phyloP scores from a whole-genome alignment of 2,329 filamentous ascomycete genomes.

The Coleophoma eucalyptorum region DNA sequence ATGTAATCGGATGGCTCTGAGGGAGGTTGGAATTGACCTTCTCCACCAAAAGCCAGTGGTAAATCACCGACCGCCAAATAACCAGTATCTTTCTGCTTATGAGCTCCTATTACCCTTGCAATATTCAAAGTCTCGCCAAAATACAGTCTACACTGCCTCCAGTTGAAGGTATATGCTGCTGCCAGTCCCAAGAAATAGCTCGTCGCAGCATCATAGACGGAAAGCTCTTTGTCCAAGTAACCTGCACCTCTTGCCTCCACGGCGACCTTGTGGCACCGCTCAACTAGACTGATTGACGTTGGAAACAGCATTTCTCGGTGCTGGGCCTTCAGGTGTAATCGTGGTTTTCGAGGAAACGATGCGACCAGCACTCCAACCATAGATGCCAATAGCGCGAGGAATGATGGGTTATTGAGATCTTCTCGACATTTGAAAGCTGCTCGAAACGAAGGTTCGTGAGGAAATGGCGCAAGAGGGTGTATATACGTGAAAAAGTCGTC shows the following conservation, averaged over 20 bases:
- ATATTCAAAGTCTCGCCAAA: constrained; percentile 70
- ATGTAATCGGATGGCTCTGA: constrained; percentile 53
- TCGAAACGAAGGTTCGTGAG: constrained; percentile 74
- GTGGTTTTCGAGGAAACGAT: constrained; percentile 70
- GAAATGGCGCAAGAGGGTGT: constrained; percentile 72
- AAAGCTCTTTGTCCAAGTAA: constrained; percentile 51
- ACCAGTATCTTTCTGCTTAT: constrained; percentile 44
- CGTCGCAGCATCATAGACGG: constrained; percentile 62
- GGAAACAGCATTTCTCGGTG: constrained; percentile 63
- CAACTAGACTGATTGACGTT: constrained; percentile 64
- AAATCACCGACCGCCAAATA: constrained; percentile 20
- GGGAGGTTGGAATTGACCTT: constrained; percentile 4
- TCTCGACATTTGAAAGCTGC: constrained; percentile 63
- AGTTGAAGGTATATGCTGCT: constrained; percentile 64
- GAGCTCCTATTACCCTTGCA: constrained; percentile 62
- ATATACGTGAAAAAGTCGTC: constrained; percentile 85
- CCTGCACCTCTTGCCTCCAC: constrained; percentile 60
- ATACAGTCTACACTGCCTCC: constrained; percentile 64
- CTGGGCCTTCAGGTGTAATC: constrained; percentile 65
- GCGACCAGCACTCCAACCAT: constrained; percentile 74
- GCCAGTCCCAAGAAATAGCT: constrained; percentile 72
- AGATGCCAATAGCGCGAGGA: constrained; percentile 67
- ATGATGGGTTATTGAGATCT: constrained; percentile 62
- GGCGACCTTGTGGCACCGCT: constrained; percentile 67
- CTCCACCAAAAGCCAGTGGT: constrained; percentile 17